A percentile compares a stretch with the other conserved stretches of the same genome.
Conservation (phyloP, 352 stramenopile genomes). For the Pseudoperonospora humuli region DNA sequence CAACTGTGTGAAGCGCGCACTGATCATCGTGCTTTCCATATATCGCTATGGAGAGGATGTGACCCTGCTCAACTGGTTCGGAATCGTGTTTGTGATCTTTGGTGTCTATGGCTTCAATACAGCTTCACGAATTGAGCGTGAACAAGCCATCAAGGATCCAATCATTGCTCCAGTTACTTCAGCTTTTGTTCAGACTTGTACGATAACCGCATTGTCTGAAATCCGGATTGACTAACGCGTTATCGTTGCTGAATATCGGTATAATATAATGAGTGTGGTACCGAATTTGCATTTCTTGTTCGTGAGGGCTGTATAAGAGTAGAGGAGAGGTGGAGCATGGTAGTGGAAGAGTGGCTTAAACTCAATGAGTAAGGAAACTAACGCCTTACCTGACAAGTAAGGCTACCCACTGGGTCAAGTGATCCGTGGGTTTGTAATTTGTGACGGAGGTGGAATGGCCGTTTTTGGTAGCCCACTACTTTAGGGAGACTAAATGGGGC, state of each 20-base stretch:
- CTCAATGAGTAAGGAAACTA: conserved; percentile 92
- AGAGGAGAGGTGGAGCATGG: background rate
- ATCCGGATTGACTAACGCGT: conserved; percentile 68
- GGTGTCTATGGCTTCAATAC: conserved; percentile 87
- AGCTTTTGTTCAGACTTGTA: conserved; percentile 39
- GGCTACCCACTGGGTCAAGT: conserved; percentile 38
- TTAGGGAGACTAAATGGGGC: conserved; percentile 35
- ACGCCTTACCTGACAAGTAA: conserved; percentile 83
- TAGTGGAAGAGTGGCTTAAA: conserved; percentile 55
- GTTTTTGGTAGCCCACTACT: conserved; percentile 35
- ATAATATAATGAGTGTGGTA: too few species aligned
- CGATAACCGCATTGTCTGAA: conserved; percentile 50
- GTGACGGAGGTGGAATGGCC: conserved; percentile 77
- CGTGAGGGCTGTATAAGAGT: conserved; percentile 2
- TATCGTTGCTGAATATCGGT: too few species aligned
- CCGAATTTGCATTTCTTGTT: conserved; percentile 11
- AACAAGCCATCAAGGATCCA: conserved; percentile 18
- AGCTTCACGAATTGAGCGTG: conserved; percentile 54
- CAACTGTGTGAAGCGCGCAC: conserved; percentile 86
- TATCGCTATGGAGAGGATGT: conserved; percentile 85
- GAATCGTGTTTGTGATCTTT: conserved; percentile 81
- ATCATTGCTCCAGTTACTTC: conserved; percentile 24
- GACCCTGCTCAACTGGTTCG: conserved; percentile 73
- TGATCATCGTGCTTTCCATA: conserved; percentile 89
- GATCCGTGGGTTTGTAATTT: conserved; percentile 56